Evolutionary conservation across 345 rosid genomes (phyloP).

Genomic region (Adansonia digitata): DNA sequence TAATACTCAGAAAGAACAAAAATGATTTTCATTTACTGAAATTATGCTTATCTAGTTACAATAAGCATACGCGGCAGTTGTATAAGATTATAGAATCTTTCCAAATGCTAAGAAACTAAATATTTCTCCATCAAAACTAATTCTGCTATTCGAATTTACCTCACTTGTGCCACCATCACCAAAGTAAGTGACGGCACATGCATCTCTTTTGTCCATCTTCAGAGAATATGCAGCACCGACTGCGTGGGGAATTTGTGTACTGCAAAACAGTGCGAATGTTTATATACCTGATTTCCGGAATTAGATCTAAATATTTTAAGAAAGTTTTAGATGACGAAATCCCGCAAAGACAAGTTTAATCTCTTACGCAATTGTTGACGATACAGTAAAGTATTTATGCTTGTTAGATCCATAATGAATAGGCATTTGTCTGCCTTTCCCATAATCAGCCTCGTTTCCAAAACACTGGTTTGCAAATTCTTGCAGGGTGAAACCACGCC

Average conservation of each 20-base stretch:
- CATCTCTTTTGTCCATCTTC: slow-evolving; percentile 35
- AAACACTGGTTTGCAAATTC: slow-evolving; percentile 74
- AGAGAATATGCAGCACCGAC: slow-evolving; percentile 52
- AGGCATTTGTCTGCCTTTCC: slow-evolving; percentile 92
- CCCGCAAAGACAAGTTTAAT: not conserved
- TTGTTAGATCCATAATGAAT: slow-evolving; percentile 75
- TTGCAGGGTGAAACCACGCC: slow-evolving; percentile 82
- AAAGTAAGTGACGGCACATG: slow-evolving; percentile 21
- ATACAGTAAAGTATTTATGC: slow-evolving; percentile 67
- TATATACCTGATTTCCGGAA: not conserved
- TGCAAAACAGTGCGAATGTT: not conserved
- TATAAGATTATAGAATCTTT: slow-evolving; percentile 1
- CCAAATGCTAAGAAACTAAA: not conserved
- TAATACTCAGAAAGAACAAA: not conserved
- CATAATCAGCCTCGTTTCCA: slow-evolving; percentile 62
- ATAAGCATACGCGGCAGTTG: not conserved
- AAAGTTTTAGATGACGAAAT: not conserved
- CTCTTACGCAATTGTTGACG: slow-evolving; percentile 64
- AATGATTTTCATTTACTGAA: not conserved
- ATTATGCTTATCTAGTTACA: not conserved
- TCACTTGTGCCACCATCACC: slow-evolving; percentile 59
- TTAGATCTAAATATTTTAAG: not conserved
- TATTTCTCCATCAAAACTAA: not conserved
- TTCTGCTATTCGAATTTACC: slow-evolving; percentile 19
- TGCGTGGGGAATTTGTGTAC: slow-evolving; percentile 38